Evolutionary conservation across 495 filamentous ascomycete species (phyloP), one percentile per base, ranked within the genome.

Genomic region (Chaetomium fimeti): DNA sequence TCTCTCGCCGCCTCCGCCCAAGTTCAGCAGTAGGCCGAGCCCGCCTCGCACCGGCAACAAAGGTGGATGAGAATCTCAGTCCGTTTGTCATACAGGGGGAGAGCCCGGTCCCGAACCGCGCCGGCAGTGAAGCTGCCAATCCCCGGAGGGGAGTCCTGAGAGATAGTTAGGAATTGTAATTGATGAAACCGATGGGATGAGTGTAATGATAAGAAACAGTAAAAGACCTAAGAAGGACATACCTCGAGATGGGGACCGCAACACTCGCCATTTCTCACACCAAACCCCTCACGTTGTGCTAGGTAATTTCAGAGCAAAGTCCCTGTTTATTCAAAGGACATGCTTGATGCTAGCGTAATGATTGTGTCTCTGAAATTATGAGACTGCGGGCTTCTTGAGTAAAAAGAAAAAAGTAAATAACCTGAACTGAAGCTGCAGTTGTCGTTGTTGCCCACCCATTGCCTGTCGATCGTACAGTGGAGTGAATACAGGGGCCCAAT

Each of bases 251-350:
- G 20, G 56, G 25, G 29, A 16, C 40, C 40, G 25, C 56, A 42
- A 57, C 55, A 28, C 36, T 38, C 57, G 27, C 42, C 40, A 48
- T 48, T 36, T 36, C 25, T 59, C 24, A 52, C 45, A n/a, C 3
- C 45, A 24, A 36, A 0, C 36, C 27, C 51, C 13, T 54, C 51
- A 9, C 48, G 12, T 27, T 16, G 8, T 18, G 5, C 16, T 18
- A 15, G 9, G 2, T 11, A 15, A 18, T 43, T 11, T 18, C 15
- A 43, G 40, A 15, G 40, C 11, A 3, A 15, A 9, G 16, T 24
- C 48, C 43, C 16, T 1, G n/a, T 22, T 27, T 22, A 43, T 43
- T 43, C 2, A 43, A 13, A 43, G 15, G 13, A 11, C 32, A 36
- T 9, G 32, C 5, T 36, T 36, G 32, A 11, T 11, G 32, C 12